These are phyloP conservation scores for Xylariaceae sp. DNA, from an alignment of 2,329 filamentous ascomycete species.

Conservation along the genomic window DNA sequence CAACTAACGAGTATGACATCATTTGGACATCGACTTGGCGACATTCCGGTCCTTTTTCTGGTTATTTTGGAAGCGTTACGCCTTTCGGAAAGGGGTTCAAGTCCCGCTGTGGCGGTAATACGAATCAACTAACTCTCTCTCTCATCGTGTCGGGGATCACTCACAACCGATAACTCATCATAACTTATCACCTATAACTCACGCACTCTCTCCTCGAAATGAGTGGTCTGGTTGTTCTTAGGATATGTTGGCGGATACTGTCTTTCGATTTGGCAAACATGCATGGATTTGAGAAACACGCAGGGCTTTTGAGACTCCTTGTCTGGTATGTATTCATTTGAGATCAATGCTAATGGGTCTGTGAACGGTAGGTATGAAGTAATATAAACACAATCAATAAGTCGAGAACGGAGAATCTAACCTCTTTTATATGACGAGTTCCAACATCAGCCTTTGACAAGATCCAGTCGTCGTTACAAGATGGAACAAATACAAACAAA, in stretches of 20 bases:
- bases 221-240: neutral
- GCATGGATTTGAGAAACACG: too few species aligned
- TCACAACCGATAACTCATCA: neutral
- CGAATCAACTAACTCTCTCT: neutral
- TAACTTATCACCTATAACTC: neutral
- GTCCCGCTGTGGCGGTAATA: neutral
- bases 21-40: conserved; percentile 3
- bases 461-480: too few species aligned
- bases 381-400: neutral
- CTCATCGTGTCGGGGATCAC: neutral
- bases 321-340: neutral
- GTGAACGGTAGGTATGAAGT: neutral
- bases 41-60: neutral
- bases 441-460: too few species aligned
- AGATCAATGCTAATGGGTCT: neutral
- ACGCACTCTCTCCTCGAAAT: neutral
- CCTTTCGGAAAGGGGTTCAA: neutral
- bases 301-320: neutral
- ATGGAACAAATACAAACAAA: too few species aligned
- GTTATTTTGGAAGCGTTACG: neutral
- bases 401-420: too few species aligned
- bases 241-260: too few species aligned
- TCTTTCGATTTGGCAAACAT: too few species aligned
- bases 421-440: too few species aligned
- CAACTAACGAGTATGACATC: neutral